A percentile compares a stretch with the other conserved stretches of the same genome.
Evolutionary conservation across 192 early-diverging fungal species (phyloP).

Genomic region (Phycomyces blakesleeanus): DNA sequence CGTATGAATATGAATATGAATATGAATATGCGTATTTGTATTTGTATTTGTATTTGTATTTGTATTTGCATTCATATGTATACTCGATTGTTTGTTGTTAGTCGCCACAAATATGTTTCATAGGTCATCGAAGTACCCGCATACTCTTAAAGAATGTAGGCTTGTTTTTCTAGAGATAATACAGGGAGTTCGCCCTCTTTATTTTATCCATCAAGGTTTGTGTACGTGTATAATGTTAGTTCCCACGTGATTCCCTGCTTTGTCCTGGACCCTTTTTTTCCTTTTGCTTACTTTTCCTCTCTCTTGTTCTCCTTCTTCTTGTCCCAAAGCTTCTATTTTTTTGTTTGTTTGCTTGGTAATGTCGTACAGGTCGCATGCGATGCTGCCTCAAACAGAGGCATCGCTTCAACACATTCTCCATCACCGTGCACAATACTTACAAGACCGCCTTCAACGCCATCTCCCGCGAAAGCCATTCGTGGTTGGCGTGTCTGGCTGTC

Average conservation of each 20-base stretch:
- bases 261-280: not conserved
- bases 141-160: too few relatives aligned
- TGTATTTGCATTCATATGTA: too few relatives aligned
- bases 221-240: not conserved
- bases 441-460: not conserved
- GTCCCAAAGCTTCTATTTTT: not conserved
- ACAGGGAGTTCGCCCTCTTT: too few relatives aligned
- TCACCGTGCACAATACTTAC: constrained; percentile 18
- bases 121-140: too few relatives aligned
- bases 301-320: constrained; percentile 10
- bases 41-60: too few relatives aligned
- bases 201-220: not conserved
- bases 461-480: constrained; percentile 45
- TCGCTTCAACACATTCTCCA: constrained; percentile 29
- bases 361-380: constrained; percentile 13
- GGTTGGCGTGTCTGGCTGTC: constrained; percentile 76
- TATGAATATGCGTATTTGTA: too few relatives aligned
- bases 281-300: not conserved
- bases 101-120: too few relatives aligned
- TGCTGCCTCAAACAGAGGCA: constrained; percentile 30
- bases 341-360: too few relatives aligned
- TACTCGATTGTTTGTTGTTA: too few relatives aligned
- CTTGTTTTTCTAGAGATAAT: too few relatives aligned
- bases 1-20: too few relatives aligned
- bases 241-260: not conserved